Conservation (phyloP, 2,329 filamentous ascomycete genomes). For the Paramyrothecium roridum region DNA sequence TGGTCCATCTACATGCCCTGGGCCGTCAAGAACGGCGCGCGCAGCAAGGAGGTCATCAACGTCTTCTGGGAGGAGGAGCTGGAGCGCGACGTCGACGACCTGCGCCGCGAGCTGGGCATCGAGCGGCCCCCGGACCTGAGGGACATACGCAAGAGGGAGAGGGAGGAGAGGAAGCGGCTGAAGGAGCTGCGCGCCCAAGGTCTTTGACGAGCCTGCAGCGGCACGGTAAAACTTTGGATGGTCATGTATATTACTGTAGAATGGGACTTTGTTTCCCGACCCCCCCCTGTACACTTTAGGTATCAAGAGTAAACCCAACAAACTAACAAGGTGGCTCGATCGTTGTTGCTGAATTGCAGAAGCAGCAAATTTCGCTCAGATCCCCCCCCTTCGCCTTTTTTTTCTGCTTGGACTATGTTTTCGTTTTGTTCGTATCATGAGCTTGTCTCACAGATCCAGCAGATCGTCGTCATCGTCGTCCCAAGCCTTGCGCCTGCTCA, state of each 20-base stretch:
- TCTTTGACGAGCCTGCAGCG: slow-evolving; percentile 9
- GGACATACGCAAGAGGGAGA: slow-evolving; percentile 67
- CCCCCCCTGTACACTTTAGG: neutral
- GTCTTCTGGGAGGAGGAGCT: slow-evolving; percentile 97
- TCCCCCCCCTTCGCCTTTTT: neutral
- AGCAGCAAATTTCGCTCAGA: no score
- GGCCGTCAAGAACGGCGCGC: slow-evolving; percentile 80
- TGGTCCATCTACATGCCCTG: slow-evolving; percentile 78
- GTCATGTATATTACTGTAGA: neutral
- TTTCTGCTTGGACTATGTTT: slow-evolving; percentile 1
- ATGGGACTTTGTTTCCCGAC: neutral
- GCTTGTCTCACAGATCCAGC: slow-evolving; percentile 50
- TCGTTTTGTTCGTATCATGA: neutral
- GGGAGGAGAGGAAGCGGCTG: slow-evolving; percentile 64
- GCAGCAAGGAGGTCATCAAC: slow-evolving; percentile 80
- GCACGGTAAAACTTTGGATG: slow-evolving; percentile 2
- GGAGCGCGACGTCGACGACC: slow-evolving; percentile 73
- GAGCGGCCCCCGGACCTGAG: slow-evolving; percentile 87
- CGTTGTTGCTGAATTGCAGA: no score
- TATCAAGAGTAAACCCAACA: neutral
- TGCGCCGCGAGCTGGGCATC: slow-evolving; percentile 75
- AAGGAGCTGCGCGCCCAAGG: slow-evolving; percentile 37
- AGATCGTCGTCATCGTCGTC: slow-evolving; percentile 83
- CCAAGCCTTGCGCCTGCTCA: slow-evolving; percentile 76
- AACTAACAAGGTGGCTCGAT: neutral